Base-by-base conservation (phyloP, 176 grass and related monocot genomes). In the Typha latifolia region DNA sequence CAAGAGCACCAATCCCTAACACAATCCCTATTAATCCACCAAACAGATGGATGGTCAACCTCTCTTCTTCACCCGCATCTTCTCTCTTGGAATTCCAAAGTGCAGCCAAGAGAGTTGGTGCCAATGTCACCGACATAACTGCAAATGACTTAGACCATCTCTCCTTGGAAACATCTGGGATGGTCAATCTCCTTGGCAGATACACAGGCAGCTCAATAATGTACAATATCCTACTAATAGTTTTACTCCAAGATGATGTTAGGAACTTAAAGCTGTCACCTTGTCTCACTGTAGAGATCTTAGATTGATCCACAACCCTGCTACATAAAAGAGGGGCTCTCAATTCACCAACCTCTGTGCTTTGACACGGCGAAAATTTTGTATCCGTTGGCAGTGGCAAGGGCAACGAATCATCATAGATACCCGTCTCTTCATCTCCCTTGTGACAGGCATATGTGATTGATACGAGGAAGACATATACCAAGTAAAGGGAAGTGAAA, bases 121-220 rank as follows among this genome's bases (percentile, higher is more conserved):
- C 80, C 1, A 90, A 52, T 64, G 80, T 69, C 19, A 70, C 82
- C 3, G 85, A 74, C 37, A 75, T 61, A 49, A 90, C 86, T 52
- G 78, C 83, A 19, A 62, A 19, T 65, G 83, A 72, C 66, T 84
- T 95, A 63, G 64, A 89, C 86, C 90, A 95, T 12, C 83, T 80
- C 68, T 84, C 78, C 52, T 82, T 62, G 79, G 63, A 84, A 9
- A 75, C 72, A 74, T 90, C 83, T 43, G 86, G 90, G 49, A 95
- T 90, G 13, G 83, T 95, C 61, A 95, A 31, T 62, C 72, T 70
- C 78, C 86, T 77, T 5, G 90, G 80, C 8, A 86, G 80, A 5
- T 19, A 77, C 5, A 95, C 71, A 14, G 83, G 74, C 5, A 95
- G 59, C 37, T 79, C 68, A 5, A 95, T 20, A 11, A 66, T 49